A percentile compares a stretch with the other conserved stretches of the same genome.
Evolutionary conservation across 1,284 basidiomycete species (phyloP).

Genomic region (Schizopora paradoxa): DNA sequence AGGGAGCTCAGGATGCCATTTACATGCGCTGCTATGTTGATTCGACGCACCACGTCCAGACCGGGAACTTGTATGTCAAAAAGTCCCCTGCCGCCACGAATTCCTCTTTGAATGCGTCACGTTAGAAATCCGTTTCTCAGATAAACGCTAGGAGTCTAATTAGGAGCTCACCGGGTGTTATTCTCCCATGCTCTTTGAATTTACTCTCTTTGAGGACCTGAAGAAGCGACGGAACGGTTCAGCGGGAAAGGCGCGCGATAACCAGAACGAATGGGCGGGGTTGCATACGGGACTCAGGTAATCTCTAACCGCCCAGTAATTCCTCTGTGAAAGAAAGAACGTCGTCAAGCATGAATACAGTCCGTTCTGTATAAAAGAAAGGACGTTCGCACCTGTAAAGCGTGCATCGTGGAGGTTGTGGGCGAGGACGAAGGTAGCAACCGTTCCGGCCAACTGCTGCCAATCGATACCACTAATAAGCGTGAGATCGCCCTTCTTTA

Average conservation of each 20-base stretch:
- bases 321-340: slow-evolving; percentile 38
- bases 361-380: background rate
- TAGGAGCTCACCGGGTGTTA: slow-evolving; percentile 83
- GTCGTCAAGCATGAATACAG: slow-evolving; percentile 6
- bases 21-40: slow-evolving; percentile 27
- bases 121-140: slow-evolving; percentile 20
- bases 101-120: slow-evolving; percentile 62
- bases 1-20: slow-evolving; percentile 2
- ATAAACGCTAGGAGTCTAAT: slow-evolving; percentile 11
- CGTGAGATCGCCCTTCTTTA: too few relatives aligned
- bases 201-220: slow-evolving; percentile 97
- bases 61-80: slow-evolving; percentile 91
- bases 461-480: too few relatives aligned
- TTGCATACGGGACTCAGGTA: slow-evolving; percentile 85
- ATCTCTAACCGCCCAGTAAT: slow-evolving; percentile 94
- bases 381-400: slow-evolving; percentile 9
- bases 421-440: too few relatives aligned
- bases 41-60: slow-evolving; percentile 94
- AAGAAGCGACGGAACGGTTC: slow-evolving; percentile 19
- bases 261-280: slow-evolving; percentile 22
- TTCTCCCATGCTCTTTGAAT: slow-evolving; percentile 97
- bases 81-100: slow-evolving; percentile 96
- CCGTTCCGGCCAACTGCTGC: too few relatives aligned
- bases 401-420: slow-evolving; percentile 17
- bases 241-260: slow-evolving; percentile 27